Conservation (phyloP, 2,329 filamentous ascomycete species). For the Aspergillus flavus region DNA sequence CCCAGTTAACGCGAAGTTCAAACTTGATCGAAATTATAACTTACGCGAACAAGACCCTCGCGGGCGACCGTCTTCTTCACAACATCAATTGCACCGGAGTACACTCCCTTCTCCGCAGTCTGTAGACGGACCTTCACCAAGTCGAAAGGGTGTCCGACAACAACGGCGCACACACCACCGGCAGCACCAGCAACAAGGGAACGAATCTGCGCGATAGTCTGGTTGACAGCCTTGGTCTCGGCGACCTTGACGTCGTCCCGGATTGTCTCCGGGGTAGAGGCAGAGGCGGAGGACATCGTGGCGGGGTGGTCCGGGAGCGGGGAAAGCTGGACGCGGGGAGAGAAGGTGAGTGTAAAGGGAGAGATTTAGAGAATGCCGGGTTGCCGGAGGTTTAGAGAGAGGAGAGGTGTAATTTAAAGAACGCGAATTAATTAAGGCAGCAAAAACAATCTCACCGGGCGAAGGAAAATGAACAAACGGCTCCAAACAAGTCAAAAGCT, state of each 20-base stretch:
- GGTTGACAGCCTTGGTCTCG: slow-evolving; percentile 37
- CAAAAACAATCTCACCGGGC: background rate
- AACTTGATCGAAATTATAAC: slow-evolving; percentile 13
- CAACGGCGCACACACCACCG: slow-evolving; percentile 88
- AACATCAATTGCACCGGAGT: slow-evolving; percentile 87
- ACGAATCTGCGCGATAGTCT: slow-evolving; percentile 67
- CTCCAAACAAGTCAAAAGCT: slow-evolving; percentile 8
- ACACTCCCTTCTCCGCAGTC: slow-evolving; percentile 92
- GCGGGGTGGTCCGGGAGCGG: slow-evolving; percentile 13
- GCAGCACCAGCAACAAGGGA: slow-evolving; percentile 89
- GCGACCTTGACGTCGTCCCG: slow-evolving; percentile 32
- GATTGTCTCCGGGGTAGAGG: slow-evolving; percentile 32
- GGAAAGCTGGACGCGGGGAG: slow-evolving; percentile 6
- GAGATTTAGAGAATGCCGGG: background rate
- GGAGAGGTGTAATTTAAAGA: background rate
- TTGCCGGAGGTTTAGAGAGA: background rate
- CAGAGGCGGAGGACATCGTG: slow-evolving; percentile 34
- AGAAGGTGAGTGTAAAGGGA: slow-evolving; percentile 2
- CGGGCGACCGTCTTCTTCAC: slow-evolving; percentile 84
- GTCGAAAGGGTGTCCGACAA: slow-evolving; percentile 96
- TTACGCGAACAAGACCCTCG: slow-evolving; percentile 70
- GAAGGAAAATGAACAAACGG: background rate
- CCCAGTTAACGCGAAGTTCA: slow-evolving; percentile 11
- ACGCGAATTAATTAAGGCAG: background rate
- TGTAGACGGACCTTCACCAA: slow-evolving; percentile 96